Conservation (phyloP, 2,329 filamentous ascomycete species). For the Colletotrichum agaves region DNA sequence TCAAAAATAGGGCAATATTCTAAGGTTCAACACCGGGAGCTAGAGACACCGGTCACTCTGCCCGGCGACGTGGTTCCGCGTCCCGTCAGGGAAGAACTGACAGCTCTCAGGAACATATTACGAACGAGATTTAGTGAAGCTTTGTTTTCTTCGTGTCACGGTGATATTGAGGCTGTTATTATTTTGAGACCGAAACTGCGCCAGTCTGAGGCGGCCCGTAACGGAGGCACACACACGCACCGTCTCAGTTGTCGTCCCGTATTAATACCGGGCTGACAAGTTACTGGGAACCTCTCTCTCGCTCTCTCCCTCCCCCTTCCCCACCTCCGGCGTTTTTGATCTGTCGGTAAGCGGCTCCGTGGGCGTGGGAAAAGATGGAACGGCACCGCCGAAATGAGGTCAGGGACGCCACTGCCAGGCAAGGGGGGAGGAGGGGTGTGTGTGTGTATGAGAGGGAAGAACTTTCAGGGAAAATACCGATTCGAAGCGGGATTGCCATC, state of each 20-base stretch:
- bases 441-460: too few species aligned
- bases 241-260: not conserved
- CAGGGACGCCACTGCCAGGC: not conserved
- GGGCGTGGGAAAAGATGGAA: conserved; percentile 6
- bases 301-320: not conserved
- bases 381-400: conserved; percentile 32
- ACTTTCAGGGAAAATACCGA: not conserved
- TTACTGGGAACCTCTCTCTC: not conserved
- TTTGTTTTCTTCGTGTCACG: not conserved
- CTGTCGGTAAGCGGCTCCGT: not conserved
- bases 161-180: not conserved
- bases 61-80: conserved; percentile 1
- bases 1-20: not conserved
- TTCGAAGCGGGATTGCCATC: not conserved
- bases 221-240: not conserved
- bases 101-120: conserved; percentile 3
- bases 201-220: not conserved
- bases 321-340: not conserved
- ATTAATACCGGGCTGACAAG: not conserved
- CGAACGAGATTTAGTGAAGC: conserved; percentile 8
- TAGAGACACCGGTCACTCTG: not conserved
- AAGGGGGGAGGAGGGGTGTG: not conserved
- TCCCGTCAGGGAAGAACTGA: not conserved
- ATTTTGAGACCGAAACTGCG: not conserved
- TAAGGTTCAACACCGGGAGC: not conserved